Evolutionary conservation across 306 rosid species (phyloP).

Genomic region (Vigna mungo): DNA sequence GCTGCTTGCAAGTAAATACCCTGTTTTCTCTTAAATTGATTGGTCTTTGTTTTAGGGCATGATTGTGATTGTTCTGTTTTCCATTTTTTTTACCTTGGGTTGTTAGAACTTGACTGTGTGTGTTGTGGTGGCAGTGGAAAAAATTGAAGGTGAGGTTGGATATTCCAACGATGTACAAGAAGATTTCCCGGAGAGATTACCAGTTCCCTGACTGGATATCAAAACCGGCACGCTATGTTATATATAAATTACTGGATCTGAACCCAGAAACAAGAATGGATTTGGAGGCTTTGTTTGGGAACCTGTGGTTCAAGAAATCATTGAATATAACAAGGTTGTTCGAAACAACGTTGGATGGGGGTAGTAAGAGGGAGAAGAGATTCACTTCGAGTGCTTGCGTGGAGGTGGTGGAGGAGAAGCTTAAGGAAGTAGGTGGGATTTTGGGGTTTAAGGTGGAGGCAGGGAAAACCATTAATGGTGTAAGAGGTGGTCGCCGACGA

Average conservation of each 20-base stretch:
- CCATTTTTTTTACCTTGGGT: background rate
- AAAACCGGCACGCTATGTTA: conserved; percentile 57
- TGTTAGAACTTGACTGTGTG: background rate
- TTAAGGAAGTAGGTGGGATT: conserved; percentile 56
- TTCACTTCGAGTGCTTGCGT: conserved; percentile 51
- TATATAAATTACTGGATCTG: conserved; percentile 69
- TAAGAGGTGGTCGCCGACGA: background rate
- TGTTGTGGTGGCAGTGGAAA: conserved; percentile 77
- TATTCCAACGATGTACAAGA: conserved; percentile 64
- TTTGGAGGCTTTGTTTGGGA: conserved; percentile 52
- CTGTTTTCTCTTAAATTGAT: conserved; percentile 7
- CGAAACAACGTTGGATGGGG: conserved; percentile 51
- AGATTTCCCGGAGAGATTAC: conserved; percentile 60
- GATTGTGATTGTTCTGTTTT: background rate
- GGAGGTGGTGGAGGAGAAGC: conserved; percentile 62
- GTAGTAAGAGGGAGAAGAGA: conserved; percentile 51
- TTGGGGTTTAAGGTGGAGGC: conserved; percentile 68
- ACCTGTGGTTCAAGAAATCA: conserved; percentile 68
- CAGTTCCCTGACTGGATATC: conserved; percentile 60
- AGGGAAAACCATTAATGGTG: conserved; percentile 54
- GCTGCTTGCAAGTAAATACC: conserved; percentile 69
- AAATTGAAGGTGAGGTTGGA: conserved; percentile 76
- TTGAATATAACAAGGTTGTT: conserved; percentile 72
- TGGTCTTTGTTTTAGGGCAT: background rate
- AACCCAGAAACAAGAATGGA: conserved; percentile 65